Conservation (phyloP, 1,139 yeast species). For the Candida gigantensis region DNA sequence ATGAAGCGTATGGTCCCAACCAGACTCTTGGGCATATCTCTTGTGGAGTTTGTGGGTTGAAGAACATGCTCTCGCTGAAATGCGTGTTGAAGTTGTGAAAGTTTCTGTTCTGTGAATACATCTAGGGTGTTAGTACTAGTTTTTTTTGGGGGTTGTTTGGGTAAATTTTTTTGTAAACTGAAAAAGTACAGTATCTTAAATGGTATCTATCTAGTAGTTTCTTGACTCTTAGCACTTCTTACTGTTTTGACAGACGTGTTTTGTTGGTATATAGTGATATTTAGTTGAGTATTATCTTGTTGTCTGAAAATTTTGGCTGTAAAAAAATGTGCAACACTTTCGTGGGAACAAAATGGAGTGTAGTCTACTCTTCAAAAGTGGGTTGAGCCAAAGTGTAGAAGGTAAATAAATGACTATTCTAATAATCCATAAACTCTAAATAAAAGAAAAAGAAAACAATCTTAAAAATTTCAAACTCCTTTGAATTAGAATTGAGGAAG, state of each 20-base stretch:
- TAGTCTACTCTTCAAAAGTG: neutral
- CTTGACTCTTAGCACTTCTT: too few relatives aligned
- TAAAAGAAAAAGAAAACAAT: neutral
- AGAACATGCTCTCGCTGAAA: slow-evolving; percentile 14
- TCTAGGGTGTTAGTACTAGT: too few relatives aligned
- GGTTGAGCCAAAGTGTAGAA: slow-evolving; percentile 5
- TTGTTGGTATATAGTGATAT: too few relatives aligned
- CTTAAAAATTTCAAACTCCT: neutral
- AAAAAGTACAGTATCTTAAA: neutral
- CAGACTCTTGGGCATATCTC: slow-evolving; percentile 36
- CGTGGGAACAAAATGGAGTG: neutral
- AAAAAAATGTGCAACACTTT: slow-evolving; percentile 6
- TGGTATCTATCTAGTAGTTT: too few relatives aligned
- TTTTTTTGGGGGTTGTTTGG: too few relatives aligned
- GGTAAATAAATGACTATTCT: too few relatives aligned
- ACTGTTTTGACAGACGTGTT: too few relatives aligned
- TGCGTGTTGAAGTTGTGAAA: slow-evolving; percentile 10
- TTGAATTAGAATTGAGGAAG: slow-evolving; percentile 1
- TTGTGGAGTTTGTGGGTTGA: slow-evolving; percentile 18
- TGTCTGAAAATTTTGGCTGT: slow-evolving; percentile 4
- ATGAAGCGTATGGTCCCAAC: slow-evolving; percentile 27
- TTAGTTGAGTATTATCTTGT: slow-evolving; percentile 4
- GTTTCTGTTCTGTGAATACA: slow-evolving; percentile 7
- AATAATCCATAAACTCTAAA: slow-evolving; percentile 2
- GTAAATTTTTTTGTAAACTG: neutral